Evolutionary conservation across 345 rosid genomes (phyloP).

Genomic region (rapeseed (Brassica napus)): Da-Ae NC_063442.1:4284501-4285000

Average conservation of each 20-base stretch:
- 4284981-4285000: conserved; percentile 62
- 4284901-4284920: conserved; percentile 51
- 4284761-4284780: conserved; percentile 57
- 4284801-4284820: conserved; percentile 58
- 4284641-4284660: conserved; percentile 44
- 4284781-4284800: conserved; percentile 59
- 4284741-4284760: conserved; percentile 57
- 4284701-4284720: conserved; percentile 55
- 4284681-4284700: conserved; percentile 60
- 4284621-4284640: conserved; percentile 48
- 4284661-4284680: conserved; percentile 54
- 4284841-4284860: conserved; percentile 52
- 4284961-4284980: conserved; percentile 50
- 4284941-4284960: conserved; percentile 41
- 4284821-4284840: conserved; percentile 46
- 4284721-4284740: conserved; percentile 47
- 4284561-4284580: conserved; percentile 61
- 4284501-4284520: conserved; percentile 51
- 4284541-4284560: conserved; percentile 41
- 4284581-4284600: conserved; percentile 57
- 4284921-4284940: conserved; percentile 51
- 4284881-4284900: conserved; percentile 60
- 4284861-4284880: conserved; percentile 50
- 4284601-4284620: conserved; percentile 47
- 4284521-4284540: conserved; percentile 47